Evolutionary conservation across 2,329 filamentous ascomycete genomes (phyloP).

Genomic region (Cadophora sp.): DNA sequence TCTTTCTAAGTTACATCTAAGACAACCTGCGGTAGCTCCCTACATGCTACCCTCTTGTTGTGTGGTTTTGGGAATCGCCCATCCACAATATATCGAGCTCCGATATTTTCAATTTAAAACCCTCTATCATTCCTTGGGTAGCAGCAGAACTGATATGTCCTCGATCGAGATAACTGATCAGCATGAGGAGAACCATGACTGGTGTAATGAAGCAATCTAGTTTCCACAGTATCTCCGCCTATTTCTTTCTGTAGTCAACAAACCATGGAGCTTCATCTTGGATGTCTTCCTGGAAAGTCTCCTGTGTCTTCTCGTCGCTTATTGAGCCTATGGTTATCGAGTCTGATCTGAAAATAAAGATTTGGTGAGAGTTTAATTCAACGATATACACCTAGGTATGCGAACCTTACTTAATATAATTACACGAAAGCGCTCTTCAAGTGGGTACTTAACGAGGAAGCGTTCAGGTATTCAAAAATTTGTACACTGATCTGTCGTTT

Average conservation of each 20-base stretch:
- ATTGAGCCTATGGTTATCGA: slow-evolving; percentile 9
- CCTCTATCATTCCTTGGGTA: slow-evolving; percentile 24
- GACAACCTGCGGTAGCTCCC: no score
- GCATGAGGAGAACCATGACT: slow-evolving; percentile 74
- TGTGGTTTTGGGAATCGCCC: no score
- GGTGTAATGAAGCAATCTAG: slow-evolving; percentile 70
- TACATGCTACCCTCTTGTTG: no score
- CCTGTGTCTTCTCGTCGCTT: slow-evolving; percentile 22
- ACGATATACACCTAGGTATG: no score
- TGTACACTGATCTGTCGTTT: no score
- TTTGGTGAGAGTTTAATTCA: not conserved
- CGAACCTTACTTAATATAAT: no score
- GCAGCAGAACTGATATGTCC: slow-evolving; percentile 44
- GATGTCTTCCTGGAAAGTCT: slow-evolving; percentile 23
- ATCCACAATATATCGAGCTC: slow-evolving; percentile 20
- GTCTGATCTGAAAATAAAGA: not conserved
- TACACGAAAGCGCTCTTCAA: no score
- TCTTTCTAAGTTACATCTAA: no score
- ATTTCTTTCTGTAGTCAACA: slow-evolving; percentile 21
- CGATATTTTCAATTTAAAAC: slow-evolving; percentile 20
- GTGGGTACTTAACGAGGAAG: no score
- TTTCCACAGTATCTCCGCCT: slow-evolving; percentile 57
- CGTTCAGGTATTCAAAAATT: no score
- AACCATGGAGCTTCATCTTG: slow-evolving; percentile 11
- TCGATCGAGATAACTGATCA: slow-evolving; percentile 76